Base-by-base conservation (phyloP, 371 early-diverging fungal species). In the Conidiobolus incongruus region DNA sequence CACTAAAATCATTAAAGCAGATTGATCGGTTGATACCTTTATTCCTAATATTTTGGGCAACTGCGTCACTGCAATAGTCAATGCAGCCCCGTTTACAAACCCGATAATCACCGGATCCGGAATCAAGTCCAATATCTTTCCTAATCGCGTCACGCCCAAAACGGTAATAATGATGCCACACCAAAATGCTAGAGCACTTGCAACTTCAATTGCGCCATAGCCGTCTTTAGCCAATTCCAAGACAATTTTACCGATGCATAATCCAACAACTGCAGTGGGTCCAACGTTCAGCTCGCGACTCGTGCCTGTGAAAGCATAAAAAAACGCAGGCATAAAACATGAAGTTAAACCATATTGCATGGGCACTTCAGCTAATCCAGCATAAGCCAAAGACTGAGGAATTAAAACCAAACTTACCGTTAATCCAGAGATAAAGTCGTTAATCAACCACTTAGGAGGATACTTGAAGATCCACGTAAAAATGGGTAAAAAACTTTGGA, bases 331-430 rank as follows among this genome's bases (percentile, higher is more conserved):
- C 22, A 81, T 56, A 50, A 86, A 76, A 40, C 79, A 65, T 35
- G 84, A 73, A 61, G 89, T 89, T n/a, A 91, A 64, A 1, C 91
- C 91, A 55, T 72, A 79, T 47, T 83, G 65, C 28, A 78, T 69
- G 17, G 86, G 81, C 21, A 91, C 55, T 15, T 62, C 63, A 1
- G 86, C 89, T 2, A 91, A 57, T 55, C 72, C 77, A 17, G 92
- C 72, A 49, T 81, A 81, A 24, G 83, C 77, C 71, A 80, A 72
- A 47, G 64, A 63, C 49, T 88, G 88, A 16, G 85, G 89, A 16
- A 89, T 69, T 24, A 81, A 71, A 15, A 88, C 72, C 34, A 81
- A 58, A 16, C 81, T 84, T 19, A 87, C 78, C 3, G 88, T 86
- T n/a, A 75, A 40, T 35, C 87, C 91, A 2, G 91, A 85, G 33